phyloP scores from a whole-genome alignment of 805 yeast genomes.

The Barnettozyma populi region DNA sequence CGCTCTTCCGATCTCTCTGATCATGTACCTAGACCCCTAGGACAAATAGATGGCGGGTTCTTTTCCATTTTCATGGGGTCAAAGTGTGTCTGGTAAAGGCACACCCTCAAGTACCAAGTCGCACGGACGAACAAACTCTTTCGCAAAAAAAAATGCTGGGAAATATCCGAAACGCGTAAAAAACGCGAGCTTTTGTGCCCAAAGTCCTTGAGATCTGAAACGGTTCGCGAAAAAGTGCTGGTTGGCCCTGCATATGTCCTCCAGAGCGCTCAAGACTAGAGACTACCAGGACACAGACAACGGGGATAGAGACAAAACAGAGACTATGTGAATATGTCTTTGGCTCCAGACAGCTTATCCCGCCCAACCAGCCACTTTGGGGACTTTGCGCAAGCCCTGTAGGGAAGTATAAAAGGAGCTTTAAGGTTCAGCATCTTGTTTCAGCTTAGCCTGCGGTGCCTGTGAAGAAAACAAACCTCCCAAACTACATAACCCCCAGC shows the following conservation, averaged over 20 bases:
- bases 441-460: not conserved
- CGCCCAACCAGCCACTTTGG: not conserved
- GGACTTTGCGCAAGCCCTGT: not conserved
- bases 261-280: not conserved
- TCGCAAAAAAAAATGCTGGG: not conserved
- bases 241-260: not conserved
- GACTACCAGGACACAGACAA: not conserved
- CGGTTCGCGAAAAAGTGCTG: not conserved
- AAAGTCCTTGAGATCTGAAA: not conserved
- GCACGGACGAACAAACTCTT: not conserved
- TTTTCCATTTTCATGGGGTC: not conserved
- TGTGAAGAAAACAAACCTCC: not conserved
- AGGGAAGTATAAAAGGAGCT: not conserved
- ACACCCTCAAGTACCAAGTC: not conserved
- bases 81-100: not conserved
- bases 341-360: too few relatives aligned
- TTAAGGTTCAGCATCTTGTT: not conserved
- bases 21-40: not conserved
- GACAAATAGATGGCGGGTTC: not conserved
- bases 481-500: slow-evolving; percentile 8
- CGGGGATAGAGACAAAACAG: not conserved
- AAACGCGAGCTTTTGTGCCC: not conserved
- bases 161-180: not conserved
- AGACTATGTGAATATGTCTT: too few relatives aligned
- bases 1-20: not conserved